Conservation (phyloP, 768 basidiomycete species). For the Porphyrellus cyaneotinctus region DNA sequence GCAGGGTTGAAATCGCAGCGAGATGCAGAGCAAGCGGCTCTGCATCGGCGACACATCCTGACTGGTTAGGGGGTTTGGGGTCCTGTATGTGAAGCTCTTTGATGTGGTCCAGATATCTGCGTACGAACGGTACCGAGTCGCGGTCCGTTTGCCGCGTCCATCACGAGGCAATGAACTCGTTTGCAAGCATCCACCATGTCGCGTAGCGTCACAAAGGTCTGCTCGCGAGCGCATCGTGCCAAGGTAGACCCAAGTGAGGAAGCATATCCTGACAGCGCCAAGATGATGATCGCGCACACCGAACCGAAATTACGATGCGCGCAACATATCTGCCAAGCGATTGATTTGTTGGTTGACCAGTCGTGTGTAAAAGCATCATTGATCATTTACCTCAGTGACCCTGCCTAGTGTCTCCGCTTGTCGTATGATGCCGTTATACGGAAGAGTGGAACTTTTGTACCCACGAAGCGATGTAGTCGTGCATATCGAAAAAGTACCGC, state of each 20-base stretch:
- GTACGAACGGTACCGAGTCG: slow-evolving; percentile 71
- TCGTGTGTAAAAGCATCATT: background rate
- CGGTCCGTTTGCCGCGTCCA: slow-evolving; percentile 41
- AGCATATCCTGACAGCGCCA: slow-evolving; percentile 56
- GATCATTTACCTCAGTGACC: slow-evolving; percentile 62
- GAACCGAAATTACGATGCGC: slow-evolving; percentile 62
- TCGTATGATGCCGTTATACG: slow-evolving; percentile 45
- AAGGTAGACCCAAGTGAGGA: slow-evolving; percentile 58
- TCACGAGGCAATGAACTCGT: slow-evolving; percentile 40
- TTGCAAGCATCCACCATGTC: slow-evolving; percentile 57
- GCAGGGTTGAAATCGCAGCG: slow-evolving; percentile 50
- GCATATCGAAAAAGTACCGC: slow-evolving; percentile 51
- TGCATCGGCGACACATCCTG: slow-evolving; percentile 18
- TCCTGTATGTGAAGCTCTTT: slow-evolving; percentile 52
- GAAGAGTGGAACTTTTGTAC: slow-evolving; percentile 62
- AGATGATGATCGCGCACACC: slow-evolving; percentile 61
- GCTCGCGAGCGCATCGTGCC: slow-evolving; percentile 56
- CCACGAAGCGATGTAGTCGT: slow-evolving; percentile 63
- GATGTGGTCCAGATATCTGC: slow-evolving; percentile 59
- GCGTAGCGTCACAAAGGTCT: slow-evolving; percentile 47
- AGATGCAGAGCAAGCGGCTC: slow-evolving; percentile 52
- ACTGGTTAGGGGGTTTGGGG: slow-evolving; percentile 13
- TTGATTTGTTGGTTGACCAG: background rate
- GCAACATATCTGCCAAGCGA: slow-evolving; percentile 52
- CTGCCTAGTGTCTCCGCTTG: slow-evolving; percentile 60